These are phyloP conservation scores for Curvularia verruculosa DNA, from an alignment of 2,329 filamentous ascomycete genomes.

Conservation along the genomic window DNA sequence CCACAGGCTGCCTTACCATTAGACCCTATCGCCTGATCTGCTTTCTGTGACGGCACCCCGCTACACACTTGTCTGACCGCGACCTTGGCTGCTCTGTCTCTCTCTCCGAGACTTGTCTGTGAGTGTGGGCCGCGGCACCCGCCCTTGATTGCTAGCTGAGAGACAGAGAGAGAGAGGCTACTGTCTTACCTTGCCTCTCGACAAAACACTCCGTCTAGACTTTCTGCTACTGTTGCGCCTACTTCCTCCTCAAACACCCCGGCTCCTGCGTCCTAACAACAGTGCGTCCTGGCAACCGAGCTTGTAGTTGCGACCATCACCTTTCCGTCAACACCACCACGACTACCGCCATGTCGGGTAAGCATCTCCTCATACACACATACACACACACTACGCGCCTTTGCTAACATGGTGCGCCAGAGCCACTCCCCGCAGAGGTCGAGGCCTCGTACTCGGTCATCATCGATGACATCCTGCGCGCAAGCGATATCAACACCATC, in stretches of 20 bases:
- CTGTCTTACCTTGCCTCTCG: slow-evolving; percentile 5
- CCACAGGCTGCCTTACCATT: neutral
- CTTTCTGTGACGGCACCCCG: slow-evolving; percentile 26
- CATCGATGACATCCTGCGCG: slow-evolving; percentile 67
- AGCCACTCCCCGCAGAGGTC: slow-evolving; percentile 53
- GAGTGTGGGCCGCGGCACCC: slow-evolving; percentile 20
- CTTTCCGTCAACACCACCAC: slow-evolving; percentile 17
- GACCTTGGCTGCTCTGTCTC: slow-evolving; percentile 18
- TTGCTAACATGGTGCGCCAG: slow-evolving; percentile 29
- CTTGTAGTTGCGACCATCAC: slow-evolving; percentile 2
- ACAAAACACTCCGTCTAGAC: slow-evolving; percentile 17
- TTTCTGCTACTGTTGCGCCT: slow-evolving; percentile 11
- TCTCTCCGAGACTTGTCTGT: slow-evolving; percentile 28
- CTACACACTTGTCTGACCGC: slow-evolving; percentile 21
- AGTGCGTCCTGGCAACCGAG: neutral
- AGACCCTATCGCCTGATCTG: slow-evolving; percentile 3
- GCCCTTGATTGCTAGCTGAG: slow-evolving; percentile 17
- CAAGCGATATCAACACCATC: slow-evolving; percentile 67
- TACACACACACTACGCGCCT: slow-evolving; percentile 10
- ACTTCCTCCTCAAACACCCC: slow-evolving; percentile 1
- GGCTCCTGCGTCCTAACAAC: slow-evolving; percentile 7
- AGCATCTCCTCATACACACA: slow-evolving; percentile 12
- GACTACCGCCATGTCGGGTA: slow-evolving; percentile 41
- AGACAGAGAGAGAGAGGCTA: too few relatives aligned
- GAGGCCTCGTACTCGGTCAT: slow-evolving; percentile 61